Base-by-base conservation (phyloP, 2,329 filamentous ascomycete species). In the Daldinia sp. region DNA sequence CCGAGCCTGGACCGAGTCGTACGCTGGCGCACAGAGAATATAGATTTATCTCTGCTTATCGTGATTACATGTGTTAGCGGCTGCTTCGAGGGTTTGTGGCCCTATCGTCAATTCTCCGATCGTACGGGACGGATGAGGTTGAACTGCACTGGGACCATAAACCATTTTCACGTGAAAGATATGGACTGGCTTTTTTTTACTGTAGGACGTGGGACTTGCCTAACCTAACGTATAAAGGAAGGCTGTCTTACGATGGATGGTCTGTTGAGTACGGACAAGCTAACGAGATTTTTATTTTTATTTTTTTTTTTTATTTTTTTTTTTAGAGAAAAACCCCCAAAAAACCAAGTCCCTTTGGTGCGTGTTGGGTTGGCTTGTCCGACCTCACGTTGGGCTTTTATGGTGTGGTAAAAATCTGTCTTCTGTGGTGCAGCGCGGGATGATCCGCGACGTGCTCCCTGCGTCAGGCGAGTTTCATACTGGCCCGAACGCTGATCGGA, bases 401-500 rank as follows among this genome's bases (percentile, higher is more conserved):
- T 29, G 30, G 30, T 51, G 30, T 23, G 30, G 19, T 51, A 25
- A 25, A n/a, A n/a, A 27, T 37, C 6, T 49, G 10, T 49, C 30
- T 27, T 30, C 10, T 35, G 35, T 45, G 57, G 47, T 37, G 37
- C 25, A 61, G 32, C 37, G 58, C 58, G 64, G 64, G 57, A 67
- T 27, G 61, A 63, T 64, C 61, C 61, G 61, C 41, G 63, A 66
- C 60, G 49, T 55, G 15, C 23, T 49, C 56, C 57, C 60, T 64
- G 64, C 64, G 41, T 61, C 64, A 67, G 53, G 39, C 52, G 35
- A 54, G 64, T 67, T 67, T 67, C 64, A 67, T 6, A 50, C 37
- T 59, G 53, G 58, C n/a, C 58, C 29, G 32, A 64, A 61, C 64
- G 57, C 32, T 51, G 48, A 21, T 58, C 63, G 59, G 63, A 45